Percentiles rank a stretch among this genome's conserved stretches.
These are phyloP conservation scores for Tetraselmis striata DNA, from an alignment of 139 green algal species.

Conservation along the genomic window DNA sequence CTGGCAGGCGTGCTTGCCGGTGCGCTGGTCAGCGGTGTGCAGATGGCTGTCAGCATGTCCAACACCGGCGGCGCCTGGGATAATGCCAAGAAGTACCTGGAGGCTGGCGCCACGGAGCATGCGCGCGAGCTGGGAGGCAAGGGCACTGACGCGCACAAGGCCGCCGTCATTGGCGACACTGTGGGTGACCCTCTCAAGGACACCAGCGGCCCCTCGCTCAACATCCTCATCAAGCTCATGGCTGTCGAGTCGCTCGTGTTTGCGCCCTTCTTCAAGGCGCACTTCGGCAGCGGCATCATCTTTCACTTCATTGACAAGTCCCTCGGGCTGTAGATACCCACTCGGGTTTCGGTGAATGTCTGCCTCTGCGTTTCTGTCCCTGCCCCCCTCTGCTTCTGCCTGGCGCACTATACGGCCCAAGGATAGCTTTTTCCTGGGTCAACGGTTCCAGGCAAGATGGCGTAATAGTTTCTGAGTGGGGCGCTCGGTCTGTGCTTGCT, in stretches of 20 bases:
- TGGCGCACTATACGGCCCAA: too few relatives aligned
- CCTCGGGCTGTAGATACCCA: neutral
- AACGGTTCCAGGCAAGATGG: too few relatives aligned
- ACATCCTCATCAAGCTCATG: conserved; percentile 99
- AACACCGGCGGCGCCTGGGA: conserved; percentile 98
- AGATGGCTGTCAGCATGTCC: conserved; percentile 93
- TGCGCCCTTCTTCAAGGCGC: conserved; percentile 60
- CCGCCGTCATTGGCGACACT: conserved; percentile 96
- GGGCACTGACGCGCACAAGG: conserved; percentile 94
- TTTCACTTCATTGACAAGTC: neutral
- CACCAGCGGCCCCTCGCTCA: conserved; percentile 84
- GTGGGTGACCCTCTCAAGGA: conserved; percentile 97
- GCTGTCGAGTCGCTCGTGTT: conserved; percentile 92
- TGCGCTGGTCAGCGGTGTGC: conserved; percentile 87
- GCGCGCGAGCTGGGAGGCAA: conserved; percentile 88
- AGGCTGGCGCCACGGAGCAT: conserved; percentile 69
- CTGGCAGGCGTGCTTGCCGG: conserved; percentile 83
- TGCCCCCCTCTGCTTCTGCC: too few relatives aligned
- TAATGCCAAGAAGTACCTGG: conserved; percentile 99
- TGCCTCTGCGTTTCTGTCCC: too few relatives aligned
- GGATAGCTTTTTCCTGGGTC: too few relatives aligned
- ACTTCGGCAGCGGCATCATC: neutral
- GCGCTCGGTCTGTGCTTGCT: too few relatives aligned
- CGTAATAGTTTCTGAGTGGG: too few relatives aligned
- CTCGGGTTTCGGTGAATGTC: too few relatives aligned